Base-by-base conservation (phyloP, 257 asterid genomes). In the Plectranthus barbatus region DNA sequence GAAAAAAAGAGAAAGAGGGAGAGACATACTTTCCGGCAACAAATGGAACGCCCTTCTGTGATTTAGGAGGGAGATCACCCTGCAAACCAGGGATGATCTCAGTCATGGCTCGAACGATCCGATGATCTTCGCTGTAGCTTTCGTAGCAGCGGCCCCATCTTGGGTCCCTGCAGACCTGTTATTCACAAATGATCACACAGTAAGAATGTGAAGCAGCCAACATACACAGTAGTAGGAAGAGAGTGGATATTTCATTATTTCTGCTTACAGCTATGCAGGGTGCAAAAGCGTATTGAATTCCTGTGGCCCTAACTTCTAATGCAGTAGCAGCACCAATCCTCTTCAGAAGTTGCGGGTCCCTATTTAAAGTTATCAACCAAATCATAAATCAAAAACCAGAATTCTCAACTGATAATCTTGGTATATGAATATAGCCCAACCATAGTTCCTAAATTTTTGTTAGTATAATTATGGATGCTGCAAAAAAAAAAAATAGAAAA, bases 71-170 rank as follows among this genome's bases (percentile, higher is more conserved):
- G 51, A 71, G 66, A 71, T 88, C 96, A 52, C 98, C 98, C 84
- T 91, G 98, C 76, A 91, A 63, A 17, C 98, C 98, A 13, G 98
- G 90, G 26, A 91, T 88, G 52, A 91, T 84, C 69, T 83, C 95
- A 12, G 98, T 91, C 96, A 91, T 79, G 9, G 64, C 61, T 59
- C 80, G 94, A 57, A 91, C 96, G 68, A 91, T 80, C 48, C 58
- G 79, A 50, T 80, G 91, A 57, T 91, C 98, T 79, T 91, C 98
- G 24, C 98, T 88, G 15, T 84, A 91, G 76, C 94, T 88, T 69
- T 91, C 98, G 11, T 86, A 91, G 71, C 98, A 88, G 0, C 98
- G 91, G 3, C 98, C 98, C 98, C 98, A 91, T 71, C 98, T 74
- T 0, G 98, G 98, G 77, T 91, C 98, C 64, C 98, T 62, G 31